Base-by-base conservation (phyloP, 768 basidiomycete genomes). In the Amanita phalloides region DNA sequence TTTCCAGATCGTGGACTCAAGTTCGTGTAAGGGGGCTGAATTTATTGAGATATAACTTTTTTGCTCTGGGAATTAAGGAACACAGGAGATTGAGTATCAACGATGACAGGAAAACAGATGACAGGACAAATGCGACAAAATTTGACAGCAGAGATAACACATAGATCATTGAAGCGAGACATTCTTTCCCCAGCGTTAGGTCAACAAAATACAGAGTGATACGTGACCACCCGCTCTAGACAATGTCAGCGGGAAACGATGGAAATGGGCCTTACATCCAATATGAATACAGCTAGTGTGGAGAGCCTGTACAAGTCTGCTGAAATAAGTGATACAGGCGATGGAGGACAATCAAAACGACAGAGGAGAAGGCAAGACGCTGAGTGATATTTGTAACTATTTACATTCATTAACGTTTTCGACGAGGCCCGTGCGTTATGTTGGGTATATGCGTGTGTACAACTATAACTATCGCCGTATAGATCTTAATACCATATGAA, bases 401-500 rank as follows among this genome's bases (percentile, higher is more conserved):
- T 28, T 28, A 28, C 28, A 28, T 17, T 25, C 17, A 25, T 36
- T 7, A 8, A 10, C 9, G 11, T 32, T n/a, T 20, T 21, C 26
- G 35, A 23, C 38, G 17, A 25, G 49, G 49, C 32, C 60, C 55
- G 57, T 61, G 60, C 60, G 53, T 32, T 49, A 39, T 37, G 11
- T 38, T 20, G 25, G 25, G 35, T 41, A 45, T 44, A 11, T 11
- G 20, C 28, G 20, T 30, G 23, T 39, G 13, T 42, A 44, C 23
- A 13, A 30, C 25, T 44, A 44, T 17, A 35, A 51, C 23, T 30
- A 33, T 3, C 25, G 43, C 26, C 21, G 26, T 39, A 45, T 45
- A 28, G 35, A 45, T 33, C 37, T 68, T 61, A 88, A 64, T 35
- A 82, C 77, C 23, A 65, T 68, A 53, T 79, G 74, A 38, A 90